A percentile compares a stretch with the other conserved stretches of the same genome.
Conservation (phyloP, 2,329 filamentous ascomycete genomes). For the Apiospora phragmitis region DNA sequence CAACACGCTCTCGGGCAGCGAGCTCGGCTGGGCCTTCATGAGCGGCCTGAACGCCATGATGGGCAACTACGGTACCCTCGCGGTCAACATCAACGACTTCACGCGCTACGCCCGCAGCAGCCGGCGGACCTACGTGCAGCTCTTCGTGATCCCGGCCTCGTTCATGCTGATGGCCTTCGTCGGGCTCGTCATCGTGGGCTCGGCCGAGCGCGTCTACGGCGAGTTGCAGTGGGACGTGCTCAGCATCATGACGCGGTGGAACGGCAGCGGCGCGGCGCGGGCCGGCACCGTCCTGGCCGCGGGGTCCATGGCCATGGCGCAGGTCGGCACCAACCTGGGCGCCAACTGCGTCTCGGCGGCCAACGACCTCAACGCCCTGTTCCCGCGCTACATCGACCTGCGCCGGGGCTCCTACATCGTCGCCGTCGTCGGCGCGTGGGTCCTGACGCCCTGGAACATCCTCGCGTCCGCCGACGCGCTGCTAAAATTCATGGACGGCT, state of each 20-base stretch:
- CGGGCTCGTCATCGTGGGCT: constrained; percentile 23
- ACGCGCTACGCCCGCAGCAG: neutral
- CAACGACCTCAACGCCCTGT: neutral
- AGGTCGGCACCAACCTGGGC: neutral
- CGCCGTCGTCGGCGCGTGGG: neutral
- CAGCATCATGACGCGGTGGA: neutral
- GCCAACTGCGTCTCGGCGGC: neutral
- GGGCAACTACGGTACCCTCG: constrained; percentile 16
- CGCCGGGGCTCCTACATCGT: neutral
- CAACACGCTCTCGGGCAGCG: constrained; percentile 20
- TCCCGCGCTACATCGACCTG: neutral
- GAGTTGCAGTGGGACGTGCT: neutral
- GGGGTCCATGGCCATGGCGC: neutral
- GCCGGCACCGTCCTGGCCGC: neutral
- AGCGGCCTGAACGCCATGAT: constrained; percentile 26
- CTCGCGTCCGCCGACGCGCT: neutral
- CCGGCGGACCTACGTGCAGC: constrained; percentile 21
- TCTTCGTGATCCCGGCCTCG: constrained; percentile 20
- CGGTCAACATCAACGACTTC: constrained; percentile 11
- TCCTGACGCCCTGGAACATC: neutral
- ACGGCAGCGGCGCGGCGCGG: neutral
- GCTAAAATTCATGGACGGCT: neutral
- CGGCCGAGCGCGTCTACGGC: neutral
- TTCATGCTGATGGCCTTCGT: constrained; percentile 23
- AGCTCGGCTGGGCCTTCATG: constrained; percentile 27